These are phyloP conservation scores for Monosporascus sp. DNA, from an alignment of 2,329 filamentous ascomycete genomes.

Conservation along the genomic window DNA sequence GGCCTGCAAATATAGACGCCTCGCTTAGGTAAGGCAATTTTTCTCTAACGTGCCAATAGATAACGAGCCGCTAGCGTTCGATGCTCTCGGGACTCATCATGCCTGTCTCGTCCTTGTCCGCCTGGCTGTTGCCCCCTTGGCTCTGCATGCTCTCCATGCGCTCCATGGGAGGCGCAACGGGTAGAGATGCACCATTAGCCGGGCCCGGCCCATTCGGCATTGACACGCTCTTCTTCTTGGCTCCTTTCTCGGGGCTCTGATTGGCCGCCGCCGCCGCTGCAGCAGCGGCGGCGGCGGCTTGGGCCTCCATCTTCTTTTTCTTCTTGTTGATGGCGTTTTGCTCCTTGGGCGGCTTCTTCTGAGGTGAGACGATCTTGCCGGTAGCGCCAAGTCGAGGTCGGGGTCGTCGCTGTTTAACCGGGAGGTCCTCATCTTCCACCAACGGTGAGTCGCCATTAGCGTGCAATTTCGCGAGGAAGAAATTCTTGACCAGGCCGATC, in stretches of 20 bases:
- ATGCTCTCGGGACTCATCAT: conserved; percentile 87
- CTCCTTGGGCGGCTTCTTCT: conserved; percentile 77
- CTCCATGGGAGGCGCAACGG: conserved; percentile 48
- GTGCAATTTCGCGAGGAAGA: conserved; percentile 85
- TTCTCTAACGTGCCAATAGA: neutral
- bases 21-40: neutral
- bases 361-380: conserved; percentile 80
- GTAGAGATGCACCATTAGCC: conserved; percentile 33
- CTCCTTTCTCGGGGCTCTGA: conserved; percentile 32
- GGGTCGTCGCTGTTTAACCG: conserved; percentile 80
- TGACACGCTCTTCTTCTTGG: conserved; percentile 48
- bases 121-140: conserved; percentile 56
- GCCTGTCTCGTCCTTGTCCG: conserved; percentile 64
- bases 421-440: conserved; percentile 90
- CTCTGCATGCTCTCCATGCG: conserved; percentile 54
- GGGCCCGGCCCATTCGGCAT: conserved; percentile 28
- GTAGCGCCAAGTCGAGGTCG: conserved; percentile 63
- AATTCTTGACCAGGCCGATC: conserved; percentile 84
- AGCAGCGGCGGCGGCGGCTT: conserved; percentile 42
- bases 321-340: conserved; percentile 82
- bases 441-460: conserved; percentile 78
- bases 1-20: neutral
- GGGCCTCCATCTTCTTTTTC: conserved; percentile 73
- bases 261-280: conserved; percentile 24
- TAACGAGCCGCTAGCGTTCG: conserved; percentile 34